phyloP scores from a whole-genome alignment of 163 green algal genomes.

The Chlorella variabilis region DNA sequence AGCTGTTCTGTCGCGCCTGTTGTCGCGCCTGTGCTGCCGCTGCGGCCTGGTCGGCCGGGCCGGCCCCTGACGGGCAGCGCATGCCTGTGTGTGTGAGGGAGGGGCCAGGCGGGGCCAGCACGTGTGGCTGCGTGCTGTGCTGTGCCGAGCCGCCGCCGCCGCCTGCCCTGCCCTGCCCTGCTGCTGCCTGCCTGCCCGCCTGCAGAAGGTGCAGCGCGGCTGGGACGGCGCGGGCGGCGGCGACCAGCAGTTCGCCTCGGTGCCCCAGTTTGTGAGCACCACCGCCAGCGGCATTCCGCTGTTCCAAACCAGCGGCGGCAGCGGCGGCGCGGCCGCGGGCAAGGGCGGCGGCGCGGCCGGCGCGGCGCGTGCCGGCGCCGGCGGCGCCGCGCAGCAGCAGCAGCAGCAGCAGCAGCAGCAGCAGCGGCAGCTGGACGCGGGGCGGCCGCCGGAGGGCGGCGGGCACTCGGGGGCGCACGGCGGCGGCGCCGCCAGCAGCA shows the following conservation, averaged over 20 bases:
- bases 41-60: no score
- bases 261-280: slow-evolving; percentile 22
- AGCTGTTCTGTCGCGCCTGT: no score
- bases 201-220: slow-evolving; percentile 39
- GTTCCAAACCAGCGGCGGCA: slow-evolving; percentile 27
- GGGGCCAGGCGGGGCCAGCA: no score
- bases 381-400: background rate
- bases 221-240: background rate
- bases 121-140: background rate
- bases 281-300: slow-evolving; percentile 45
- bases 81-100: no score
- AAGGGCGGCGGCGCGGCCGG: background rate
- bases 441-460: background rate
- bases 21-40: no score
- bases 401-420: background rate
- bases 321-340: background rate
- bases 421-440: background rate
- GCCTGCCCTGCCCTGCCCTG: background rate
- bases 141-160: background rate
- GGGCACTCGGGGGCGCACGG: background rate
- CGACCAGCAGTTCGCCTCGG: slow-evolving; percentile 2
- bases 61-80: no score
- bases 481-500: background rate
- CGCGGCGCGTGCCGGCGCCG: background rate
- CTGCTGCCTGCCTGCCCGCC: background rate